Percentiles rank a stretch among this genome's conserved stretches.
These are phyloP conservation scores for Thelonectria blattea DNA, from an alignment of 2,329 filamentous ascomycete species.

Conservation along the genomic window DNA sequence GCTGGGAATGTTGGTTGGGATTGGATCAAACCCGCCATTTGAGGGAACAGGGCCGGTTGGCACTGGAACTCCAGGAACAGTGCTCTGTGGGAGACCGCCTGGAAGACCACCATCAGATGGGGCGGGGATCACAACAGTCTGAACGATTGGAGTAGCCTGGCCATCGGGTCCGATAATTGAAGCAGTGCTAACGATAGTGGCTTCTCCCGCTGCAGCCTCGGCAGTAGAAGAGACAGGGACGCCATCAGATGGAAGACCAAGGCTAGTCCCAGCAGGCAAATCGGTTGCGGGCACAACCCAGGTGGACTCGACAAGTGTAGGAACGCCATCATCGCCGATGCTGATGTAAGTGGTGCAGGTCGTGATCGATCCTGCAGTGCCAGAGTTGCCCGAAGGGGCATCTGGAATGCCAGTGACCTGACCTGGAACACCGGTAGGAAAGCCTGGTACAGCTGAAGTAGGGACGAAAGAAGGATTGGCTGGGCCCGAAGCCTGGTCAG, in stretches of 20 bases:
- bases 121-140: constrained; percentile 42
- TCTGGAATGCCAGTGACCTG: constrained; percentile 26
- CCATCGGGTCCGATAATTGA: constrained; percentile 43
- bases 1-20: constrained; percentile 25
- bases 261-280: constrained; percentile 28
- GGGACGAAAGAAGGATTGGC: constrained; percentile 32
- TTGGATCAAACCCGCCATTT: constrained; percentile 13
- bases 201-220: constrained; percentile 20
- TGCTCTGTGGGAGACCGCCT: constrained; percentile 23
- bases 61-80: constrained; percentile 25
- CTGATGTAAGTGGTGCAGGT: constrained; percentile 42
- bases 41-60: constrained; percentile 25
- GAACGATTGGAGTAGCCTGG: constrained; percentile 39
- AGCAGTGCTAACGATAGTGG: constrained; percentile 42
- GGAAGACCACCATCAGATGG: constrained; percentile 30
- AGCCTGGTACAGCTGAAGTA: constrained; percentile 25
- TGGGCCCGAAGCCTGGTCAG: constrained; percentile 26
- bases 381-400: constrained; percentile 11
- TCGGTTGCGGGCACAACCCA: constrained; percentile 34
- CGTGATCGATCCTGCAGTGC: constrained; percentile 22
- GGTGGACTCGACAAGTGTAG: constrained; percentile 42
- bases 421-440: constrained; percentile 34
- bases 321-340: constrained; percentile 38
- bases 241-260: constrained; percentile 25
- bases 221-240: constrained; percentile 21